These are phyloP conservation scores for Cladosporium oxysporum DNA, from an alignment of 2,329 filamentous ascomycete genomes.

Conservation along the genomic window DNA sequence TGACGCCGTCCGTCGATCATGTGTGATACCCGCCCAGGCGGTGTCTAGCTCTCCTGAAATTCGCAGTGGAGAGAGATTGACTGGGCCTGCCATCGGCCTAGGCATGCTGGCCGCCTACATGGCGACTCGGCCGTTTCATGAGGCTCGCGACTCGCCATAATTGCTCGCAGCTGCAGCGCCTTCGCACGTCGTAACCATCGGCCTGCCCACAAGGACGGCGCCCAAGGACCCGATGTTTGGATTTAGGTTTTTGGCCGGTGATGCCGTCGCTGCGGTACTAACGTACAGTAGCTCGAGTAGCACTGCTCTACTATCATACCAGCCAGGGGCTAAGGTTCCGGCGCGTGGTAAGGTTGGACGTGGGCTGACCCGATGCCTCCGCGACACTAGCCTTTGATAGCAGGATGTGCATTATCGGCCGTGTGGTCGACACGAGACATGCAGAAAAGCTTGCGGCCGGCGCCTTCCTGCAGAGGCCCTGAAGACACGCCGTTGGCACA, in stretches of 20 bases:
- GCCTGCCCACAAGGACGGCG: not conserved
- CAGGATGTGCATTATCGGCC: not conserved
- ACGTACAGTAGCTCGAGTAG: not conserved
- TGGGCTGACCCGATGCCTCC: conserved; percentile 14
- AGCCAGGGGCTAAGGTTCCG: conserved; percentile 18
- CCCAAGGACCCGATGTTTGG: not conserved
- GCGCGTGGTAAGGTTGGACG: conserved; percentile 13
- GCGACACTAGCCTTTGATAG: conserved; percentile 10
- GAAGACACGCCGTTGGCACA: conserved; percentile 1
- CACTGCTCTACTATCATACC: conserved; percentile 17
- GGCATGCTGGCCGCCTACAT: not conserved
- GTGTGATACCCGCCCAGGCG: conserved; percentile 17
- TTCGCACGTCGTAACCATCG: not conserved
- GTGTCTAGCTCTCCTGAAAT: conserved; percentile 19
- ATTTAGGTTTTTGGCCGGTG: conserved; percentile 2
- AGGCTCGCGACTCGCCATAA: not conserved
- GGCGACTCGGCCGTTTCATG: not conserved
- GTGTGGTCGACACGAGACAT: conserved; percentile 8
- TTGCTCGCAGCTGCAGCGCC: not conserved
- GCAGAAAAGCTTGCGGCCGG: conserved; percentile 16
- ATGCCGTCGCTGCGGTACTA: not conserved
- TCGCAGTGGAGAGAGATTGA: not conserved
- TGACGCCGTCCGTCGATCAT: conserved; percentile 18
- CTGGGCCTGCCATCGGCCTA: not conserved
- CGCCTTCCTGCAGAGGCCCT: not conserved